These are phyloP conservation scores for Apiosordaria backusii DNA, from an alignment of 495 filamentous ascomycete genomes.

Conservation along the genomic window DNA sequence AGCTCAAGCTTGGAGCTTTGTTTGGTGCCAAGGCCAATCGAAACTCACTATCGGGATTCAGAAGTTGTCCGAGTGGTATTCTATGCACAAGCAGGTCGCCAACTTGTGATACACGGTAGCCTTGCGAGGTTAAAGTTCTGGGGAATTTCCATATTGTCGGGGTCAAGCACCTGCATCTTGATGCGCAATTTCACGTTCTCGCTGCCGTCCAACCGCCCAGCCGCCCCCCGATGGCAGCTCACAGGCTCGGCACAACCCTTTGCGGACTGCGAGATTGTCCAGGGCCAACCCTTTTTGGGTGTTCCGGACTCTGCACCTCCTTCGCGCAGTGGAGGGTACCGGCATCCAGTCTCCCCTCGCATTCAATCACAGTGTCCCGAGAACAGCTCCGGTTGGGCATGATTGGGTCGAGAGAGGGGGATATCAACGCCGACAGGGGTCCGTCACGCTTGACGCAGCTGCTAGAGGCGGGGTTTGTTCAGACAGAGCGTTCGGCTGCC, in stretches of 20 bases:
- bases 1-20: too few species aligned
- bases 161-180: neutral
- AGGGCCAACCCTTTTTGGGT: constrained; percentile 24
- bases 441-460: neutral
- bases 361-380: neutral
- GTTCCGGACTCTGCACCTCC: constrained; percentile 22
- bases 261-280: constrained; percentile 19
- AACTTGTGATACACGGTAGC: neutral
- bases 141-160: neutral
- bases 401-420: constrained; percentile 25
- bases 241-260: constrained; percentile 23
- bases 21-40: too few species aligned
- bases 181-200: too few species aligned
- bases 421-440: constrained; percentile 2
- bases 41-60: neutral
- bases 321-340: neutral
- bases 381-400: constrained; percentile 17
- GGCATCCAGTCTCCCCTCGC: neutral
- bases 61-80: neutral
- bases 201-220: constrained; percentile 3
- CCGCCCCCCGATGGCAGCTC: neutral
- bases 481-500: neutral
- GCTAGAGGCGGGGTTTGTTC: neutral
- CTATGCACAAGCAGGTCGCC: neutral
- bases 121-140: neutral